Evolutionary conservation across 208 protist genomes (phyloP), one percentile per base, ranked within the genome.

Genomic region (Acanthamoeba culbertsoni): DNA sequence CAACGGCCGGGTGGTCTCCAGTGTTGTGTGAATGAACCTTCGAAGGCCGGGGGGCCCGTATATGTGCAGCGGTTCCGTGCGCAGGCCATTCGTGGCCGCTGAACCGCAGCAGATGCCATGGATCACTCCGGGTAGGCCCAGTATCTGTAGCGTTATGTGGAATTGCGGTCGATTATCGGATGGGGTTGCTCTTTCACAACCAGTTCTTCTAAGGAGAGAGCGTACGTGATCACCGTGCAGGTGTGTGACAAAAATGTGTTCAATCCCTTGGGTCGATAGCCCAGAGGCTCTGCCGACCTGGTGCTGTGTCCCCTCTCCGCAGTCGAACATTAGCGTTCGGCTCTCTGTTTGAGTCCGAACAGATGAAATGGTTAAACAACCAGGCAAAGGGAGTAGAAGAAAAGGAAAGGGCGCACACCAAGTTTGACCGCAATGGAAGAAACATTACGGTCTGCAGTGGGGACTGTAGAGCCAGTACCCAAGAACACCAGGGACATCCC

Each of bases 201-300:
- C n/a, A n/a, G n/a, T n/a, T n/a, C n/a, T n/a, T n/a, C n/a, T n/a
- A n/a, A 37, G 65, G 35, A 31, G 31, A 55, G 12, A 5, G n/a
- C 33, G 55, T 59, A 90, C 53, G 31, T 90, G 82, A 18, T 90
- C 82, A n/a, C 82, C 82, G 51, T 90, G 82, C 14, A 90, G 82
- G 53, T 90, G 82, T 43, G 82, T 90, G 51, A 90, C 65, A 33
- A 90, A 90, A 12, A 90, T 90, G 55, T 42, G 53, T 37, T 90
- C 82, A 16, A 90, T 33, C 26, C 4, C 31, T 18, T 59, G 45
- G 6, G 46, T 33, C 42, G 46, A 28, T 2, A 90, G 82, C 0
- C 37, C 51, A 5, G 3, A 18, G 23, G 51, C 43, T 33, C 46
- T 90, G 4, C 40, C 26, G 82, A 90, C 31, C 51, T 90, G 82